Conservation (phyloP, 116 monocot species). For the Zostera marina region DNA sequence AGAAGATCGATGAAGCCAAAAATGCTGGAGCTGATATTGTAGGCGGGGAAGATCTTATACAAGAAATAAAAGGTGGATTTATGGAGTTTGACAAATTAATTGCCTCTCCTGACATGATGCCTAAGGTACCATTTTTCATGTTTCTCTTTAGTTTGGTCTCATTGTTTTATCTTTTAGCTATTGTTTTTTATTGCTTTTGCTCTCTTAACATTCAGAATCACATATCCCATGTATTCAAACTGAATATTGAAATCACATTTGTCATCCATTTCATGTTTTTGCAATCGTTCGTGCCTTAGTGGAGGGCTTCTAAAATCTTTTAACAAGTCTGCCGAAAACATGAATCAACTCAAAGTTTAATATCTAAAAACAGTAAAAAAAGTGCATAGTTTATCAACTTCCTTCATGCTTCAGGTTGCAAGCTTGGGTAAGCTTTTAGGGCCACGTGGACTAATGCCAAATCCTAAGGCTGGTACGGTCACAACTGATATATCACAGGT, state of each 20-base stretch:
- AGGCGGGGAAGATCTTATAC: slow-evolving; percentile 83
- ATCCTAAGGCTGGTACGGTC: slow-evolving; percentile 95
- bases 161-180: not conserved
- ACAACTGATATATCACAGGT: slow-evolving; percentile 84
- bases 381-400: not conserved
- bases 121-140: slow-evolving; percentile 40
- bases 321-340: too few relatives aligned
- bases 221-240: too few relatives aligned
- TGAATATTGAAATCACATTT: too few relatives aligned
- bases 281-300: too few relatives aligned
- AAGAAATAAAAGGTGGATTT: slow-evolving; percentile 81
- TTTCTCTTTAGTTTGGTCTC: not conserved
- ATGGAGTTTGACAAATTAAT: slow-evolving; percentile 98
- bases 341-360: too few relatives aligned
- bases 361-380: too few relatives aligned
- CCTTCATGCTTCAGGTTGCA: slow-evolving; percentile 52
- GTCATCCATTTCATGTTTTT: too few relatives aligned
- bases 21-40: slow-evolving; percentile 93
- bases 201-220: too few relatives aligned
- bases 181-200: not conserved
- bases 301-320: too few relatives aligned
- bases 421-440: slow-evolving; percentile 91
- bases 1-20: slow-evolving; percentile 87
- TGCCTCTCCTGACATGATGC: slow-evolving; percentile 99
- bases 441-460: slow-evolving; percentile 96